Evolutionary conservation across 805 yeast genomes (phyloP), one percentile per base, ranked within the genome.

Genomic region (Myxozyma sirexii): DNA sequence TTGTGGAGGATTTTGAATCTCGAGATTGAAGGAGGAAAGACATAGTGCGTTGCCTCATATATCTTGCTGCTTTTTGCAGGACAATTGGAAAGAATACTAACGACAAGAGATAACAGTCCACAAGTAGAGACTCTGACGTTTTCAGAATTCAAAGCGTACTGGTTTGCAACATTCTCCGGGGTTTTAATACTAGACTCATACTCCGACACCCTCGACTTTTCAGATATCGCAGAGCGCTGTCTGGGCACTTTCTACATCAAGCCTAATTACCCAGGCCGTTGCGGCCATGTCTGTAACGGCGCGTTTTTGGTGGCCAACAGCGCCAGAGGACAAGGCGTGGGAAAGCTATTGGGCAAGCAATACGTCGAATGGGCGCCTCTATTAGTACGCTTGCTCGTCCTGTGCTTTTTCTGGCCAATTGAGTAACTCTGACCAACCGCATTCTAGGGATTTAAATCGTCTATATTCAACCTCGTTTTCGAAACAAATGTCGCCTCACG

Each of bases 381-480:
- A 51, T 74, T 92, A n/a, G 59, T 56, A 19, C 1, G 38, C 23
- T n/a, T n/a, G n/a, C n/a, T n/a, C n/a, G n/a, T n/a, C n/a, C n/a
- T n/a, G n/a, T n/a, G n/a, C n/a, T n/a, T n/a, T n/a, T n/a, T n/a
- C n/a, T n/a, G n/a, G n/a, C n/a, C n/a, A n/a, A n/a, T n/a, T n/a
- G n/a, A n/a, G 10, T 29, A 29, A 7, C 10, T 29, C 33, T 29
- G 33, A 29, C 10, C 10, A 29, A 29, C 10, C n/a, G 12, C 2
- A 5, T 15, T 15, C 6, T 23, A 55, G 66, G 97, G 97, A 0
- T 92, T 86, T 73, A 82, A 80, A 4, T 89, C 89, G 69, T 86
- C 93, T 5, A 93, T 92, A 13, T 92, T 88, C 79, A 92, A 92
- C 72, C 78, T 92, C 51, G 98, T 92, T 0, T 92, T 86, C 70